These are phyloP conservation scores for Penicillium subrubescens DNA, from an alignment of 495 filamentous ascomycete species.

Conservation along the genomic window DNA sequence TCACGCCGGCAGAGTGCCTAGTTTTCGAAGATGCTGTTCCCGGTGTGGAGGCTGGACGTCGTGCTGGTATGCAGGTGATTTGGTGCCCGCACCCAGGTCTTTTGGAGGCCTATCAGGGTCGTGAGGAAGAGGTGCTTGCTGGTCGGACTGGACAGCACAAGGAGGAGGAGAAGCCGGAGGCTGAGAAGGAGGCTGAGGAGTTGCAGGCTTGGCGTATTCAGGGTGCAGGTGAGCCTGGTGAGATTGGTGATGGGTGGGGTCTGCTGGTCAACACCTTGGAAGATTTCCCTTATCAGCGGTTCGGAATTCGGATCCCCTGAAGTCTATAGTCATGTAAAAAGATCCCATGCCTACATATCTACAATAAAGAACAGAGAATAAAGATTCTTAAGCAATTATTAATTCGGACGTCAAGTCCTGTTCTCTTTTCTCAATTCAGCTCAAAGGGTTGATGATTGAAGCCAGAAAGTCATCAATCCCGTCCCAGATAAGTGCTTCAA, in stretches of 20 bases:
- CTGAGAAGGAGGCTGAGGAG: conserved; percentile 48
- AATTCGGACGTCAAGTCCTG: no score
- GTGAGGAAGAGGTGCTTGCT: conserved; percentile 81
- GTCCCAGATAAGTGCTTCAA: no score
- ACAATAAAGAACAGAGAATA: neutral
- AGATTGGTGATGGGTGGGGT: conserved; percentile 74
- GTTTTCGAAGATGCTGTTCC: conserved; percentile 96
- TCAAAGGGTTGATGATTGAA: neutral
- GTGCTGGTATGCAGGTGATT: conserved; percentile 92
- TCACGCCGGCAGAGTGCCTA: conserved; percentile 83
- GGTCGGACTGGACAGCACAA: conserved; percentile 72
- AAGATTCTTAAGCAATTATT: no score
- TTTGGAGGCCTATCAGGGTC: conserved; percentile 70
- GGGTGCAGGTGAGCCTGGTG: conserved; percentile 45
- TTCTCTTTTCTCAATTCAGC: neutral
- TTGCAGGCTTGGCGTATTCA: conserved; percentile 47
- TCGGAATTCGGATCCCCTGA: conserved; percentile 56
- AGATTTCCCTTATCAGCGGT: conserved; percentile 72
- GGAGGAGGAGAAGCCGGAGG: conserved; percentile 51
- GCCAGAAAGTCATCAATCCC: no score
- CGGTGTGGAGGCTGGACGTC: conserved; percentile 85
- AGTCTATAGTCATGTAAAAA: neutral
- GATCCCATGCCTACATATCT: neutral
- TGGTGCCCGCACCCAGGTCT: conserved; percentile 90
- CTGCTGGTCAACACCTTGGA: conserved; percentile 62